Evolutionary conservation across 306 rosid genomes (phyloP), one percentile per base, ranked within the genome.

Genomic region (Cicer bijugum): DNA sequence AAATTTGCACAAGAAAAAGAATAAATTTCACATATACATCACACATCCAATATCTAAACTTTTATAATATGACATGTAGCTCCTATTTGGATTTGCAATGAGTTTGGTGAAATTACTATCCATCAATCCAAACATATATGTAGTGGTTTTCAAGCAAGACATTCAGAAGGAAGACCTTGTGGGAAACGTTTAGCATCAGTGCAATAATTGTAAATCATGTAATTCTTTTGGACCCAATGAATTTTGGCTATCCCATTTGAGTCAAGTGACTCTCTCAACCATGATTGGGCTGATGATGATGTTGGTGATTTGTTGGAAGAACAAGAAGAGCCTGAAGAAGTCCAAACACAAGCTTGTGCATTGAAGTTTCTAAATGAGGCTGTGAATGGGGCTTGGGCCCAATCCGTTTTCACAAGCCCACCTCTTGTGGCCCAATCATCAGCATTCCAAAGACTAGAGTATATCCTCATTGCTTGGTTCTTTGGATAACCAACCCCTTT

Each of bases 341-440:
- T 47, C 83, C 85, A 70, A 70, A 83, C 53, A 61, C 89, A 81
- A 11, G 85, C 82, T 51, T 71, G 71, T 17, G 82, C 85, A 9
- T 81, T 87, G 90, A 80, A 86, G 42, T 77, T 78, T 75, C 62
- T 71, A 42, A 82, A 85, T 61, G 87, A 78, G 61, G 93, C 90
- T 0, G 67, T 84, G 84, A 88, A 88, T n/a, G 90, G 93, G 11
- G 90, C 85, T 53, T 81, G 68, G 79, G 51, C 39, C 93, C 93
- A 88, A 77, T 88, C 90, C 1, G 90, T 83, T 61, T 86, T 86
- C 53, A 86, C 90, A 62, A 81, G 87, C 10, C 90, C 93, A 53
- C 93, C 93, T 3, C 89, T 77, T 63, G 93, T 88, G 15, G 89
- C 93, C 90, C 90, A 88, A 19, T 86, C 72, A 19, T 88, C 90